Conservation (phyloP, 2,329 filamentous ascomycete species). For the Colletotrichum sp. region DNA sequence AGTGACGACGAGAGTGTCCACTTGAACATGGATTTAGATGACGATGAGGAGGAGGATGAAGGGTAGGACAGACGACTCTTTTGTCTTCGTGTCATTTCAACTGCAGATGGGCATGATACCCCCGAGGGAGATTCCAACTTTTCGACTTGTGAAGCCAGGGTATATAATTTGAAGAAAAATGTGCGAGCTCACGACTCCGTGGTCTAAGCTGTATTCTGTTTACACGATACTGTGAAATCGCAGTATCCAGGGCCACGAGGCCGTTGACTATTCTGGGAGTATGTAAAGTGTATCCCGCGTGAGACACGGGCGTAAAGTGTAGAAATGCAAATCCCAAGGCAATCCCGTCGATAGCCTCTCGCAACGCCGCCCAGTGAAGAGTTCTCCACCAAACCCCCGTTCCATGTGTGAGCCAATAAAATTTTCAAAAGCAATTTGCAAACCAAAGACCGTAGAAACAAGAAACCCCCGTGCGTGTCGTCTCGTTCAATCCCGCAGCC, state of each 20-base stretch:
- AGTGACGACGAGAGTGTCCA: conserved; percentile 60
- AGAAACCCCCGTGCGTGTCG: not conserved
- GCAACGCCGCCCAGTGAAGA: conserved; percentile 16
- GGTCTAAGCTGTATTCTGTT: conserved; percentile 2
- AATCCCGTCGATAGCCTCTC: not conserved
- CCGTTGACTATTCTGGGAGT: not conserved
- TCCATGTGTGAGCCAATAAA: not conserved
- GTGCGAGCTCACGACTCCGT: not conserved
- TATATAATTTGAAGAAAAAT: not conserved
- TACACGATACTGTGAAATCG: conserved; percentile 9
- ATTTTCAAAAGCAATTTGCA: not conserved
- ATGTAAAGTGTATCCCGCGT: not conserved
- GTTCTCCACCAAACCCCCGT: not conserved
- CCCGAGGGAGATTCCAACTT: not conserved
- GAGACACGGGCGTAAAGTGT: not conserved
- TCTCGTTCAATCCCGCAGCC: conserved; percentile 75
- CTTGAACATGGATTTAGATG: conserved; percentile 64
- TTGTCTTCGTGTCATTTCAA: not conserved
- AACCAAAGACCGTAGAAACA: not conserved
- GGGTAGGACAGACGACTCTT: not conserved
- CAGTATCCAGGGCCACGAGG: conserved; percentile 16
- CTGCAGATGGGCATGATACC: conserved; percentile 10
- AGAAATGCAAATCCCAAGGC: not conserved
- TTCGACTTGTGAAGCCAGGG: not conserved
- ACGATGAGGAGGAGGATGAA: conserved; percentile 45